phyloP scores from a whole-genome alignment of 768 basidiomycete species.

The Clathrus columnatus region DNA sequence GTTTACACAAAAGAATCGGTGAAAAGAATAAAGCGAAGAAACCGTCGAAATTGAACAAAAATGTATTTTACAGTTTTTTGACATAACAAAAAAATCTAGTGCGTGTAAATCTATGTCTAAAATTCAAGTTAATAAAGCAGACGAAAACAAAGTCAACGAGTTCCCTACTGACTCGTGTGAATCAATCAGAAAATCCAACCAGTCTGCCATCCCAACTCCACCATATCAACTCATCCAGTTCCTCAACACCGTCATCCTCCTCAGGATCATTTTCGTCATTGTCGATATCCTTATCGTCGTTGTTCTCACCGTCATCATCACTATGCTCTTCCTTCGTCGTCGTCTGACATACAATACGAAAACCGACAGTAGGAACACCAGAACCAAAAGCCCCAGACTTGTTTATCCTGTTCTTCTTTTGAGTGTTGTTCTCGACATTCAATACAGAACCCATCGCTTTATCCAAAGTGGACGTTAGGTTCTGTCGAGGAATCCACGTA shows the following conservation, averaged over 20 bases:
- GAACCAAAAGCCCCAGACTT: neutral
- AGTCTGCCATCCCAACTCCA: slow-evolving; percentile 44
- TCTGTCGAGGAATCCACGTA: slow-evolving; percentile 40
- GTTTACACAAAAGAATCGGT: too few species aligned
- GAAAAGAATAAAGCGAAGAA: too few species aligned
- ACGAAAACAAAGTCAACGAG: too few species aligned
- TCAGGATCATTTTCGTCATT: neutral
- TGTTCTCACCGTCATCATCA: slow-evolving; percentile 1
- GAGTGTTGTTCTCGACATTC: slow-evolving; percentile 20
- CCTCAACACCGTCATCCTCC: slow-evolving; percentile 18
- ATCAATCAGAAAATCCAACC: slow-evolving; percentile 39
- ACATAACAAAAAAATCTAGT: too few species aligned
- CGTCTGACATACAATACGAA: slow-evolving; percentile 29
- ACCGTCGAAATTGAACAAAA: too few species aligned
- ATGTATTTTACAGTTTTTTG: too few species aligned
- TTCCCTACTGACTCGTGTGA: too few species aligned
- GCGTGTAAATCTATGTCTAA: too few species aligned
- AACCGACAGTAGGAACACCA: slow-evolving; percentile 18
- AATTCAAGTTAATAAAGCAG: too few species aligned
- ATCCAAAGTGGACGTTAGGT: slow-evolving; percentile 29
- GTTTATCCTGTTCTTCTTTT: slow-evolving; percentile 21
- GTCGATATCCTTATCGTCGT: neutral
- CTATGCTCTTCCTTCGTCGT: neutral
- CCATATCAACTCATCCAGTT: slow-evolving; percentile 43
- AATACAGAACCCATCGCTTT: slow-evolving; percentile 1